A percentile compares a stretch with the other conserved stretches of the same genome.
These are phyloP conservation scores for Kwoniella dendrophila DNA, from an alignment of 768 basidiomycete genomes.

Conservation along the genomic window DNA sequence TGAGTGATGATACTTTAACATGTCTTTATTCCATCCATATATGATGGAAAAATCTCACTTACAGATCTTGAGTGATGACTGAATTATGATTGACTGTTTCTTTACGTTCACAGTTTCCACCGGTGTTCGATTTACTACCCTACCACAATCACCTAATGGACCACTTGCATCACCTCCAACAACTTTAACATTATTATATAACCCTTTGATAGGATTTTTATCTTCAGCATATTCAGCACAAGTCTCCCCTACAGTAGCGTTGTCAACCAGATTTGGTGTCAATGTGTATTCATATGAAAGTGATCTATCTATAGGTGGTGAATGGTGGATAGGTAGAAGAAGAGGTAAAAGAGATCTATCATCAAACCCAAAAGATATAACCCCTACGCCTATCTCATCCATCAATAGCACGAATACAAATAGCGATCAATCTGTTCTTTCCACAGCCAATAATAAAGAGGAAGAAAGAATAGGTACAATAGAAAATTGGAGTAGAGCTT, in stretches of 20 bases:
- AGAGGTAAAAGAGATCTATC: slow-evolving; percentile 43
- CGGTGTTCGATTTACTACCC: slow-evolving; percentile 89
- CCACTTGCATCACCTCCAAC: slow-evolving; percentile 72
- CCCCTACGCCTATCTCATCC: too few relatives aligned
- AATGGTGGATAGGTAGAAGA: slow-evolving; percentile 85
- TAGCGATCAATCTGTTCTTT: too few relatives aligned
- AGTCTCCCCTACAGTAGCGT: slow-evolving; percentile 77
- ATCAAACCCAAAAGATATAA: too few relatives aligned
- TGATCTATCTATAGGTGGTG: slow-evolving; percentile 92
- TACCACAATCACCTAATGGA: slow-evolving; percentile 62
- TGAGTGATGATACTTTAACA: slow-evolving; percentile 56
- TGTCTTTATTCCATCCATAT: neutral
- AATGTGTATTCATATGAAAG: slow-evolving; percentile 96
- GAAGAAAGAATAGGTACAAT: slow-evolving; percentile 11
- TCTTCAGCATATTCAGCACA: slow-evolving; percentile 88
- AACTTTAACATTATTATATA: slow-evolving; percentile 89
- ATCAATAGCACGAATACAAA: too few relatives aligned
- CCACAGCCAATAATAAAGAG: too few relatives aligned
- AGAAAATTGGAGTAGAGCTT: slow-evolving; percentile 15
- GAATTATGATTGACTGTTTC: too few relatives aligned
- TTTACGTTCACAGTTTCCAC: slow-evolving; percentile 70
- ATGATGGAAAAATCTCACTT: neutral
- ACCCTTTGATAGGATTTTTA: slow-evolving; percentile 93
- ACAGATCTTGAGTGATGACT: too few relatives aligned
- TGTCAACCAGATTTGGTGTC: slow-evolving; percentile 88